Evolutionary conservation across 1,284 basidiomycete genomes (phyloP), one percentile per base, ranked within the genome.

Genomic region (Cryptococcus sp.): DNA sequence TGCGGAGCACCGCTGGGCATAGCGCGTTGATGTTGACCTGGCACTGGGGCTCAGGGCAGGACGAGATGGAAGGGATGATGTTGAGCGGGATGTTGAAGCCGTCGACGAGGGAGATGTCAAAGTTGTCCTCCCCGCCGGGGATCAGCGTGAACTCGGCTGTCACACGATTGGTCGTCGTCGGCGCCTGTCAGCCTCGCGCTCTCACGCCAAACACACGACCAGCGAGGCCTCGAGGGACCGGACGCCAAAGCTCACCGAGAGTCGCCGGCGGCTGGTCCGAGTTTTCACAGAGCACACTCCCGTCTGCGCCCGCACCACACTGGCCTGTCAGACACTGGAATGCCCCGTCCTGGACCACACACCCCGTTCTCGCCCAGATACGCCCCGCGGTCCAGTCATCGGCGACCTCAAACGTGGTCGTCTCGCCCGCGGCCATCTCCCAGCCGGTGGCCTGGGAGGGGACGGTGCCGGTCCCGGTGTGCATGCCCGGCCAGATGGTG

Each of bases 61-160:
- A 33, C 1, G 45, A 7, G 1, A 53, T 46, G 9, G 61, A 55
- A 16, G 63, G 62, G 28, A 53, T 55, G 52, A 72, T 67, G 43
- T 50, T 57, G 46, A 69, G 50, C 3, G 68, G 69, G 33, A 71
- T 18, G 54, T 68, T 71, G 61, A 71, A 71, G 46, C 66, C 69
- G 55, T 71, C 69, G 6, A 71, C 69, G 9, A 71, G 54, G 7
- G 66, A 68, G 46, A 69, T 57, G 47, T 71, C 67, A 51, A 62
- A 71, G 53, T 64, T 55, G 53, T 71, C 69, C 8, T 45, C 44
- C 3, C 56, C 58, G 4, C 20, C 15, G 15, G 51, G 23, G 13
- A 23, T 37, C 16, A 69, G 53, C 4, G 64, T 70, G 53, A 67
- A 70, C 56, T 70, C 70, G 59, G 67, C 70, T 62, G 23, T 37